phyloP scores from a whole-genome alignment of 2,329 filamentous ascomycete genomes.

The Emmonsiellopsis sp. region DNA sequence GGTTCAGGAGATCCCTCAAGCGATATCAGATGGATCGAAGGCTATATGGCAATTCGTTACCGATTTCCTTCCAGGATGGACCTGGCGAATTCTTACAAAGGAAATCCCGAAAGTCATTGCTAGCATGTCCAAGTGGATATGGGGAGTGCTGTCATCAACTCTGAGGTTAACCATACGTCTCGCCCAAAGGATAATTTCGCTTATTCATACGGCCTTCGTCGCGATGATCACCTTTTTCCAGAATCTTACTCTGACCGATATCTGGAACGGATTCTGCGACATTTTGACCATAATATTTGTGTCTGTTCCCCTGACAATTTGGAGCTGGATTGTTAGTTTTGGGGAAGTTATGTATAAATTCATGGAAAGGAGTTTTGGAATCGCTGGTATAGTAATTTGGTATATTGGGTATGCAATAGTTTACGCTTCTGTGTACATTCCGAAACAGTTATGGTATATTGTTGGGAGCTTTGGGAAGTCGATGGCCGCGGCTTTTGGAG shows the following conservation, averaged over 20 bases:
- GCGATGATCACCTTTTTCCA: constrained; percentile 3
- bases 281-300: neutral
- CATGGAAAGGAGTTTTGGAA: neutral
- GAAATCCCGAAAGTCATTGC: neutral
- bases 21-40: neutral
- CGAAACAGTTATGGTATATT: neutral
- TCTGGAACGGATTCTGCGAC: constrained; percentile 3
- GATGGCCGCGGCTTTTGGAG: neutral
- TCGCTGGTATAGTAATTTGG: neutral
- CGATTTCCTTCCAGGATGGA: neutral
- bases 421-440: neutral
- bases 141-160: neutral
- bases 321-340: neutral
- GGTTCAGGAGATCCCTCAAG: neutral
- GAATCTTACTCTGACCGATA: neutral
- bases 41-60: neutral
- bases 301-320: neutral
- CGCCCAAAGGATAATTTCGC: neutral
- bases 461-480: neutral
- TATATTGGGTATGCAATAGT: neutral
- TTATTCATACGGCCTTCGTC: neutral
- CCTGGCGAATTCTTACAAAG: neutral
- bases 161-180: neutral
- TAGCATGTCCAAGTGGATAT: neutral
- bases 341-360: neutral